Base-by-base conservation (phyloP, 371 early-diverging fungal genomes). In the Gilbertella persicaria region DNA sequence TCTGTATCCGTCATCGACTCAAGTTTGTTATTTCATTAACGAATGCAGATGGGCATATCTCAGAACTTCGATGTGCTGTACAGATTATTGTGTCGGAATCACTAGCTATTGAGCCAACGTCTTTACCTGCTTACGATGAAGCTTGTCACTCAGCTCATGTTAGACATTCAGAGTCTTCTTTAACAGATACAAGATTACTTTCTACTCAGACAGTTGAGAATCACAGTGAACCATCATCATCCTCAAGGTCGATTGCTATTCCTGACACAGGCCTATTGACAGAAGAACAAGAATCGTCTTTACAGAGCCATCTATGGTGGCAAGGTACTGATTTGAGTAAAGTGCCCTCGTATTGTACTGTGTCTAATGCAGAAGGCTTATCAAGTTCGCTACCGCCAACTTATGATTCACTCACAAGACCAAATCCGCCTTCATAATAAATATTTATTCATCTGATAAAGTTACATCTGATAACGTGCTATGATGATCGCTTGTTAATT, bases 331-430 rank as follows among this genome's bases (percentile, higher is more conserved):
- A 74, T 44, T 40, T 74, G n/a, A 57, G 66, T 2, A 54, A 71
- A 33, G 75, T 74, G 7, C 75, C 75, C 9, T 71, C 71, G 21
- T 74, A 74, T 33, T 42, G 53, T 5, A 70, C 68, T 6, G 69
- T 66, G n/a, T 57, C 60, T 13, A 67, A 63, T 24, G 53, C 51
- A 36, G 51, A 52, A n/a, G 23, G 50, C 3, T 45, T 72, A 7
- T 65, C 72, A 7, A 64, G 62, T 10, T 75, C 76, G 9, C 44
- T 72, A n/a, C 72, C 76, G 3, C 64, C 57, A 12, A 36, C 60
- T 10, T 75, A 75, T 42, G 76, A 75, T 38, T 35, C 41, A 5
- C 21, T 43, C 23, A 17, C 39, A 38, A 13, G 10, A 17, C 38
- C n/a, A 36, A 17, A 19, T 17, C 6, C 28, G 16, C 26, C 17